These are phyloP conservation scores for Cylindrotheca closterium DNA, from an alignment of 108 stramenopile species.

Conservation along the genomic window DNA sequence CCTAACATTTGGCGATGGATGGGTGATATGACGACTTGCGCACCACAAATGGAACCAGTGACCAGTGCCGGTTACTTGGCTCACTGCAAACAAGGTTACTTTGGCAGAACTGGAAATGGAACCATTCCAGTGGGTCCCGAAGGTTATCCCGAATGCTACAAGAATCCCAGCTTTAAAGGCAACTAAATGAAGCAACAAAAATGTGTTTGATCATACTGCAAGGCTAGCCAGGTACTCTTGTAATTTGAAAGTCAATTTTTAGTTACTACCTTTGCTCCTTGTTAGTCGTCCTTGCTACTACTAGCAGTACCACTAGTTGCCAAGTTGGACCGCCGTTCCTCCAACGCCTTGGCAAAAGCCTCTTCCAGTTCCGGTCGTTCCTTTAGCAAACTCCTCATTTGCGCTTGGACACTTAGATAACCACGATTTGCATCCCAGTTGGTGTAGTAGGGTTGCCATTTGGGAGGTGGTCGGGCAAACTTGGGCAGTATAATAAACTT, in stretches of 20 bases:
- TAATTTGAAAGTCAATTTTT: background rate
- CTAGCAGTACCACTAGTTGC: background rate
- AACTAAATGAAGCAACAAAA: background rate
- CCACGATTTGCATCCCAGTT: conserved; percentile 88
- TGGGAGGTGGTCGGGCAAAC: conserved; percentile 92
- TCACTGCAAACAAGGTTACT: conserved; percentile 54
- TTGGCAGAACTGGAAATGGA: conserved; percentile 48
- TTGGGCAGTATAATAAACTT: conserved; percentile 83
- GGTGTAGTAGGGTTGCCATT: conserved; percentile 92
- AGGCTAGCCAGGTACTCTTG: background rate
- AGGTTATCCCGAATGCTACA: conserved; percentile 42
- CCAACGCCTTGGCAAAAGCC: conserved; percentile 32
- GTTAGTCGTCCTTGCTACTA: background rate
- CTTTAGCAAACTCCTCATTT: conserved; percentile 66
- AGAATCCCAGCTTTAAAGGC: conserved; percentile 4
- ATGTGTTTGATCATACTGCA: background rate
- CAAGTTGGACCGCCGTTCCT: conserved; percentile 13
- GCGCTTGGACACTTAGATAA: conserved; percentile 92
- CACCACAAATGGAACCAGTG: conserved; percentile 34
- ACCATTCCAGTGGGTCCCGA: conserved; percentile 39
- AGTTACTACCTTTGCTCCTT: background rate
- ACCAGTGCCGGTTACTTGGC: conserved; percentile 32
- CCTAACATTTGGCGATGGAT: conserved; percentile 70
- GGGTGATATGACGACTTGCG: conserved; percentile 28
- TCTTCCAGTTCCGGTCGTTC: conserved; percentile 49